Conservation (phyloP, 495 filamentous ascomycete genomes). For the Trichocladium uniseriatum region DNA sequence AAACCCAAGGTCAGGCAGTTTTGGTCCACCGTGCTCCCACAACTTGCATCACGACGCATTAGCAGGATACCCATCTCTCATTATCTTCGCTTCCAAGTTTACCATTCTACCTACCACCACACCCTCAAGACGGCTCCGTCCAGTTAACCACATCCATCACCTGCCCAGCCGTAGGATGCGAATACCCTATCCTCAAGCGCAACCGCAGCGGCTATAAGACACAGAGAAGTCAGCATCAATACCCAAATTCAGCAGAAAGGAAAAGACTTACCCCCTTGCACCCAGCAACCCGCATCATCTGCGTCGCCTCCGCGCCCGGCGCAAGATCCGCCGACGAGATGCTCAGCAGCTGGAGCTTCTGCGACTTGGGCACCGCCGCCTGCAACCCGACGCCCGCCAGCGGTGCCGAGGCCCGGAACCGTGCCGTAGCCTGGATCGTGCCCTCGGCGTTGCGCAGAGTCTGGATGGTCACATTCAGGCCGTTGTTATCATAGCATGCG, state of each 20-base stretch:
- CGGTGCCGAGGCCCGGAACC: conserved; percentile 65
- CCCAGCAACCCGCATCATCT: conserved; percentile 74
- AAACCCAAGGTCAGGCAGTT: too few species aligned
- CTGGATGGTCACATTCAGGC: conserved; percentile 67
- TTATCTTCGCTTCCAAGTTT: not conserved
- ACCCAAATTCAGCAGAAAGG: not conserved
- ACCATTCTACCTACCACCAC: not conserved
- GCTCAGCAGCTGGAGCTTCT: conserved; percentile 80
- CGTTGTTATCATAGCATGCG: conserved; percentile 77
- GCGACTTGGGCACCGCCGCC: conserved; percentile 91
- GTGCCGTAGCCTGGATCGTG: conserved; percentile 64
- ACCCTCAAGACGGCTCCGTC: conserved; percentile 58
- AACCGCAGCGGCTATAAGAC: conserved; percentile 52
- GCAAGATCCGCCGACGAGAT: conserved; percentile 72
- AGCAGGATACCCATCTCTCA: too few species aligned
- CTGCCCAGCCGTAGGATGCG: conserved; percentile 54
- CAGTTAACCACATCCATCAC: conserved; percentile 93
- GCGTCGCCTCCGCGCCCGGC: conserved; percentile 71
- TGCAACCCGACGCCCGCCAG: conserved; percentile 71
- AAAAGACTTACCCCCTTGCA: conserved; percentile 69
- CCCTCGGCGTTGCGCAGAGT: conserved; percentile 69
- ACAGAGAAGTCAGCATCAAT: conserved; percentile 19
- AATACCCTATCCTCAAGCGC: conserved; percentile 75
- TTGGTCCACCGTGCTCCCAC: too few species aligned
- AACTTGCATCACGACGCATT: too few species aligned